phyloP scores from a whole-genome alignment of 2,329 filamentous ascomycete species.

The Sporothrix curviconia region DNA sequence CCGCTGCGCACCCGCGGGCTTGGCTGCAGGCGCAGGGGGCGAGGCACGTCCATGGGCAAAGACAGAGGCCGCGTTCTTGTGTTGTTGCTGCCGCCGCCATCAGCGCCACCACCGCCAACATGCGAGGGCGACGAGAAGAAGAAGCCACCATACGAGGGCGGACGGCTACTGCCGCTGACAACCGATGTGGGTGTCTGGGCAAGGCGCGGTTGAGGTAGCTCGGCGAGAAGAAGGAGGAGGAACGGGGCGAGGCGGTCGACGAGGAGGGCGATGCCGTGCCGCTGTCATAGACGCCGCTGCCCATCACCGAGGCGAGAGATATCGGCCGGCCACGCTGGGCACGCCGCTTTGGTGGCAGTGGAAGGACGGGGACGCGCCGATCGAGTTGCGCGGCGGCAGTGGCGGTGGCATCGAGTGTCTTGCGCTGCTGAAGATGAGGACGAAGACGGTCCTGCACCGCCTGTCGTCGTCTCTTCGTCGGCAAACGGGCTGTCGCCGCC shows the following conservation, averaged over 20 bases:
- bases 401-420: background rate
- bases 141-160: background rate
- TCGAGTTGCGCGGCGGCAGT: background rate
- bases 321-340: conserved; percentile 4
- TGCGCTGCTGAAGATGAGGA: background rate
- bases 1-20: background rate
- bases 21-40: conserved; percentile 14
- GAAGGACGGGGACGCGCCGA: background rate
- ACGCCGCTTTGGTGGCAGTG: conserved; percentile 3
- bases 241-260: conserved; percentile 7
- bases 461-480: background rate
- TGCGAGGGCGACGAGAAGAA: conserved; percentile 4
- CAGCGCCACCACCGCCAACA: too few relatives aligned
- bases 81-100: too few relatives aligned
- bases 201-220: conserved; percentile 11
- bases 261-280: background rate
- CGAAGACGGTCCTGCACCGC: background rate
- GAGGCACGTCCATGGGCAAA: background rate
- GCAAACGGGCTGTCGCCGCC: background rate
- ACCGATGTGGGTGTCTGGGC: conserved; percentile 12
- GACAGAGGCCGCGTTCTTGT: background rate
- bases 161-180: conserved; percentile 3
- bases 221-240: conserved; percentile 2
- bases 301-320: conserved; percentile 9
- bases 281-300: background rate